phyloP scores from a whole-genome alignment of 768 basidiomycete species.

The Cystobasidium tubakii region DNA sequence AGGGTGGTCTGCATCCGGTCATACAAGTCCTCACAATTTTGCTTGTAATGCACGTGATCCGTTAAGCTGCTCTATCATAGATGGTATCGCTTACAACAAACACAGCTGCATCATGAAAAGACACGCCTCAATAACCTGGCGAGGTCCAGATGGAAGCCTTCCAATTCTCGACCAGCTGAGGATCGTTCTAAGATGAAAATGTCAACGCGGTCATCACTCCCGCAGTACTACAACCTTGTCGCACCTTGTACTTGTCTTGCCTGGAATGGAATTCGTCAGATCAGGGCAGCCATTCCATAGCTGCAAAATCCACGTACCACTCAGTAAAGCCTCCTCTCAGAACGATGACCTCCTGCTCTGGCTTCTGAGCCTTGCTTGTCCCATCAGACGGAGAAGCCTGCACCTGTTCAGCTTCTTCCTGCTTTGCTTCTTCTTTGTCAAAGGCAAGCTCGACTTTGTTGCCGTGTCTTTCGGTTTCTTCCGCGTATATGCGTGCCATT shows the following conservation, averaged over 20 bases:
- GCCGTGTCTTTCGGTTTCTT: constrained; percentile 4
- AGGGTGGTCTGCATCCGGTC: too few relatives aligned
- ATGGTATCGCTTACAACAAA: too few relatives aligned
- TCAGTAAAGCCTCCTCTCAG: constrained; percentile 36
- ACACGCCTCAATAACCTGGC: background rate
- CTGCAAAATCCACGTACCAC: constrained; percentile 20
- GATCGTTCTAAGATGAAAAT: constrained; percentile 36
- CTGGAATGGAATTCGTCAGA: constrained; percentile 4
- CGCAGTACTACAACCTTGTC: too few relatives aligned
- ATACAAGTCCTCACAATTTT: too few relatives aligned
- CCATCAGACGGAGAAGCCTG: background rate
- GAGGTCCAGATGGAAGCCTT: constrained; percentile 31
- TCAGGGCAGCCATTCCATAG: too few relatives aligned
- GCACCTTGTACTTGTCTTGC: constrained; percentile 33
- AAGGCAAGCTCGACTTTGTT: background rate
- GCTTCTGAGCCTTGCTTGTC: background rate
- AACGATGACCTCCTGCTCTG: constrained; percentile 36
- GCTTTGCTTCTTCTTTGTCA: background rate
- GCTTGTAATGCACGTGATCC: too few relatives aligned
- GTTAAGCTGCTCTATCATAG: too few relatives aligned
- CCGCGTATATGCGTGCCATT: constrained; percentile 21
- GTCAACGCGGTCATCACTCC: too few relatives aligned
- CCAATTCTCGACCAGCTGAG: constrained; percentile 35
- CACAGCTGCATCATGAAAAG: too few relatives aligned
- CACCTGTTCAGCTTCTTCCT: background rate